phyloP scores from a whole-genome alignment of 2,329 filamentous ascomycete genomes.

The Sphaerulina vaccinii region DNA sequence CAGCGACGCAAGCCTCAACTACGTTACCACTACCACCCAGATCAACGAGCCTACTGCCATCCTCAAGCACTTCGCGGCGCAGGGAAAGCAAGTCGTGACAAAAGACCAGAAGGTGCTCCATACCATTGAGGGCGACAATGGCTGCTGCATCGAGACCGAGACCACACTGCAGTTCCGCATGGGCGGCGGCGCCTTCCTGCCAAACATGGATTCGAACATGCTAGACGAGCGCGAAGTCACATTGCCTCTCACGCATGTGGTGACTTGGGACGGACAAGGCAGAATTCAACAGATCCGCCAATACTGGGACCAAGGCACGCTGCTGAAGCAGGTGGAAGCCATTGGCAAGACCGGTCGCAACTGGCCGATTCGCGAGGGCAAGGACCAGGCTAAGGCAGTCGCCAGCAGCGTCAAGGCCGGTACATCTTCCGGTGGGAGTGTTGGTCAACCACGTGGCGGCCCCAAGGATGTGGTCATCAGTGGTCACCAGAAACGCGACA shows the following conservation, averaged over 20 bases:
- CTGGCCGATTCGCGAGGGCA: constrained; percentile 89
- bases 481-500: constrained; percentile 34
- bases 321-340: constrained; percentile 89
- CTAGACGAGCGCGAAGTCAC: constrained; percentile 76
- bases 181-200: constrained; percentile 82
- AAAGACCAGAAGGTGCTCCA: constrained; percentile 76
- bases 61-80: constrained; percentile 73
- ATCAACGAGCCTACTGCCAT: constrained; percentile 71
- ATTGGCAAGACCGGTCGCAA: constrained; percentile 88
- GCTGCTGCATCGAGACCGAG: constrained; percentile 74
- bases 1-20: constrained; percentile 59
- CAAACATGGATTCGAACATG: constrained; percentile 91
- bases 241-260: constrained; percentile 86
- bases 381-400: constrained; percentile 72
- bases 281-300: constrained; percentile 86
- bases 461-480: constrained; percentile 30
- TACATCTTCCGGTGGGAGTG: constrained; percentile 27
- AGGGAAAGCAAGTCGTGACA: constrained; percentile 75
- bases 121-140: constrained; percentile 67
- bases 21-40: constrained; percentile 82
- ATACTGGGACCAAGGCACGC: constrained; percentile 91
- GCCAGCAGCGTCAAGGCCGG: constrained; percentile 34
- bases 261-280: constrained; percentile 68
- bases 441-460: constrained; percentile 18
- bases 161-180: constrained; percentile 78